Evolutionary conservation across 805 yeast species (phyloP).

Genomic region (Isabelozyma gotoi): DNA sequence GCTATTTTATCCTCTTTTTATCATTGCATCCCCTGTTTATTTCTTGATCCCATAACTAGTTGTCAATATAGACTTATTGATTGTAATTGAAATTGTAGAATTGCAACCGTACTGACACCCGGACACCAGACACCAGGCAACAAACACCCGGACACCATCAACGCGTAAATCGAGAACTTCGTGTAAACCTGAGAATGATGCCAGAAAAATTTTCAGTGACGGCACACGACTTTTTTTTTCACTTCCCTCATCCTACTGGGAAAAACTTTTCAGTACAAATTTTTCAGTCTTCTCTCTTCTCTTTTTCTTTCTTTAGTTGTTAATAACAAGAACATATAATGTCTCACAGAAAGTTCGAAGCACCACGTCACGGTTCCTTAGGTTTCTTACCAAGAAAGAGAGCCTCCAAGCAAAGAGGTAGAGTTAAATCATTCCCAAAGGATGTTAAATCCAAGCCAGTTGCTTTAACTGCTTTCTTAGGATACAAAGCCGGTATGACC

Average conservation of each 20-base stretch:
- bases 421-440: slow-evolving; percentile 99
- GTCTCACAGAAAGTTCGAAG: slow-evolving; percentile 99
- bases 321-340: slow-evolving; percentile 41
- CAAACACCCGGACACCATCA: neutral
- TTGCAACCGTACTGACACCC: neutral
- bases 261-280: slow-evolving; percentile 6
- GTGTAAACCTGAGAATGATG: neutral
- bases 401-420: slow-evolving; percentile 97
- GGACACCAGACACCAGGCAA: neutral
- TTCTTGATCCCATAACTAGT: neutral
- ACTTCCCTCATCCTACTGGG: neutral
- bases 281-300: slow-evolving; percentile 1
- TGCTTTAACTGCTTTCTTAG: slow-evolving; percentile 98
- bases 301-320: slow-evolving; percentile 25
- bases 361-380: slow-evolving; percentile 99
- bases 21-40: neutral
- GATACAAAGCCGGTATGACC: slow-evolving; percentile 99
- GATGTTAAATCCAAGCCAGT: slow-evolving; percentile 97
- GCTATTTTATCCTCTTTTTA: neutral
- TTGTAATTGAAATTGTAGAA: too few relatives aligned
- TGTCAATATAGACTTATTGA: neutral
- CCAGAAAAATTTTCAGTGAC: neutral
- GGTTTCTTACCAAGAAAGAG: slow-evolving; percentile 99
- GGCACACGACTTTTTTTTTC: neutral
- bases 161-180: neutral